Base-by-base conservation (phyloP, 208 protist genomes). In the Herpetomonas samuelpessoai region DNA sequence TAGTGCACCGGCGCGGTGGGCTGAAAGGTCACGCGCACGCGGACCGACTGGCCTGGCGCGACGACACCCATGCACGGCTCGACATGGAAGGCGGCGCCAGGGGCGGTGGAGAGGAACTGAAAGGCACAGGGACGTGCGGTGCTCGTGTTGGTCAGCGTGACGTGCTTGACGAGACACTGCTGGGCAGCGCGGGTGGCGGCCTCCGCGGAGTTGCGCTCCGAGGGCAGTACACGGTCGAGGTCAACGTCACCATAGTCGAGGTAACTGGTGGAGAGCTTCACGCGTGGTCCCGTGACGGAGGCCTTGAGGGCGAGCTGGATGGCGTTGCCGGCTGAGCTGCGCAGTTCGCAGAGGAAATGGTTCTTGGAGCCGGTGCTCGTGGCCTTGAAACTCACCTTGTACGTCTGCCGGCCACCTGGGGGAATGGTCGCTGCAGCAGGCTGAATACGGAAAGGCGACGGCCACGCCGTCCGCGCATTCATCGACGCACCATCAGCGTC, bases 161-260 rank as follows among this genome's bases (percentile, higher is more conserved):
- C 67, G 44, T 47, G 60, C 1, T 53, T 46, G 24, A 27, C 26
- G 18, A 41, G 31, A 2, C 26, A 19, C 31, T 31, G 3, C 3
- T 47, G n/a, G 4, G 2, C 16, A 6, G 21, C 28, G 3, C 16
- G 29, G 16, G 31, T 79, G 71, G 41, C 60, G 57, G 30, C 65
- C 24, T 35, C 56, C 10, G 27, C 58, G 59, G 70, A 76, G 48
- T 60, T 65, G 38, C 74, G 28, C 73, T 75, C 70, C 49, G 24
- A 52, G 30, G 58, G 12, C 0, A 60, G 65, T 19, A 73, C 22
- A 27, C 63, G 44, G 19, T 83, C 91, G n/a, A 96, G 54, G 47
- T 83, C 57, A 1, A 93, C 72, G 14, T 92, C 82, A 29, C 85
- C 88, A 64, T 88, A 97, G 74, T 97, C 64, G 24, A 97, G n/a